Base-by-base conservation (phyloP, 352 stramenopile species). In the Phytophthora citrophthora region DNA sequence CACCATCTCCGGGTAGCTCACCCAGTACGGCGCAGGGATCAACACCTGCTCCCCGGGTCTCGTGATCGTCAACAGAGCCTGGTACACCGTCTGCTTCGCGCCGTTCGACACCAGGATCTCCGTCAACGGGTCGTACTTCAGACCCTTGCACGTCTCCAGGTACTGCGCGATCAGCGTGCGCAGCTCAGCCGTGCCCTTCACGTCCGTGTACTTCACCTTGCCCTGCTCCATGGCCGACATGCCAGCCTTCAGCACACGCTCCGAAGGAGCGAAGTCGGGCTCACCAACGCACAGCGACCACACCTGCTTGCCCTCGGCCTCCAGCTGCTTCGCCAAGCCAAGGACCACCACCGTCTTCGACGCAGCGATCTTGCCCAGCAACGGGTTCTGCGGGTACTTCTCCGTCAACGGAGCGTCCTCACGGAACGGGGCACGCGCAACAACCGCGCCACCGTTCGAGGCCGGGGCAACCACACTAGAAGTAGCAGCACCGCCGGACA, bases 1-100 rank as follows among this genome's bases (percentile, higher is more conserved):
- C n/a, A 94, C 93, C 77, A 99, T 99, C 76, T 98, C 94, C 7
- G 96, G 96, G 85, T 99, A 99, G 27, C 88, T 98, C 26, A 98
- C 94, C 96, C 96, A 99, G 80, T 98, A 99, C 12, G 96, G 97
- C 40, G 95, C 91, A 36, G 97, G 97, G 39, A 99, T 94, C 45
- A 99, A 74, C 4, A 99, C 96, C 57, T 97, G 84, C 70, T 99
- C 97, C 3, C 95, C 95, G 12, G 83, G 77, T 31, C 93, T 88
- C 57, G 82, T 96, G n/a, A 97, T 83, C 3, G 93, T 90, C 44
- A 99, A 68, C 7, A 99, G 72, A 31, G 90, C 91, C 75, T 99
- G 91, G 74, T 95, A 99, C 7, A 98, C 90, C 38, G 76, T 89
- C 68, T 98, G 96, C 73, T 99, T 99, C 11, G 94, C 97, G 56